Evolutionary conservation across 352 stramenopile genomes (phyloP).

Genomic region (Pythium phragmitis): DNA sequence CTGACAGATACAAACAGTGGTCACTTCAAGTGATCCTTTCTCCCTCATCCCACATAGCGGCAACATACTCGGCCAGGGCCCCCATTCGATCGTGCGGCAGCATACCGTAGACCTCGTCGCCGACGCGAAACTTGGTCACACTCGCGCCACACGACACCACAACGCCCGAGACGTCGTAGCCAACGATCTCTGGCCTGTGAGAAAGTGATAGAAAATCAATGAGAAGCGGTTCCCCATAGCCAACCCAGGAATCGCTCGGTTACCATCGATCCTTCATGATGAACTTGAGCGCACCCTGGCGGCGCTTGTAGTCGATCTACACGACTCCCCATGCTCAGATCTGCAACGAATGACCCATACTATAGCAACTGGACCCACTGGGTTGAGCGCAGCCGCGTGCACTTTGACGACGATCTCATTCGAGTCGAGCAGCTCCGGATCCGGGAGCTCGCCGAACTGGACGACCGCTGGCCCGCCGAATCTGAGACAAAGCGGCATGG

Average conservation of each 20-base stretch:
- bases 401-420: slow-evolving; percentile 68
- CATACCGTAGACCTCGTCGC: slow-evolving; percentile 76
- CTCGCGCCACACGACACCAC: slow-evolving; percentile 49
- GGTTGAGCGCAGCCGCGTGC: slow-evolving; percentile 59
- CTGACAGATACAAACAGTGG: slow-evolving; percentile 20
- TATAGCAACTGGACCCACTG: slow-evolving; percentile 31
- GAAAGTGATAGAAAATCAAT: not conserved
- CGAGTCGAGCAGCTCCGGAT: slow-evolving; percentile 45
- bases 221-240: too few relatives aligned
- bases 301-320: slow-evolving; percentile 81
- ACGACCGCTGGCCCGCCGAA: slow-evolving; percentile 60
- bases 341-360: not conserved
- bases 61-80: slow-evolving; percentile 59
- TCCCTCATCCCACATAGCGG: not conserved
- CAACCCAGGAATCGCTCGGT: not conserved
- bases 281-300: slow-evolving; percentile 68
- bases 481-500: slow-evolving; percentile 23
- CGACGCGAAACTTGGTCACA: slow-evolving; percentile 54
- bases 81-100: slow-evolving; percentile 63
- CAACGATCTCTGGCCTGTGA: slow-evolving; percentile 58
- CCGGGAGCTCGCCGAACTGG: slow-evolving; percentile 53
- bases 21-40: too few relatives aligned
- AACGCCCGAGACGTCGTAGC: slow-evolving; percentile 72
- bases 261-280: slow-evolving; percentile 41
- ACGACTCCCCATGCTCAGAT: not conserved